Percentiles rank a stretch among this genome's conserved stretches.
phyloP scores from a whole-genome alignment of 176 grass and related monocot species.

The Melocanna baccifera region DNA sequence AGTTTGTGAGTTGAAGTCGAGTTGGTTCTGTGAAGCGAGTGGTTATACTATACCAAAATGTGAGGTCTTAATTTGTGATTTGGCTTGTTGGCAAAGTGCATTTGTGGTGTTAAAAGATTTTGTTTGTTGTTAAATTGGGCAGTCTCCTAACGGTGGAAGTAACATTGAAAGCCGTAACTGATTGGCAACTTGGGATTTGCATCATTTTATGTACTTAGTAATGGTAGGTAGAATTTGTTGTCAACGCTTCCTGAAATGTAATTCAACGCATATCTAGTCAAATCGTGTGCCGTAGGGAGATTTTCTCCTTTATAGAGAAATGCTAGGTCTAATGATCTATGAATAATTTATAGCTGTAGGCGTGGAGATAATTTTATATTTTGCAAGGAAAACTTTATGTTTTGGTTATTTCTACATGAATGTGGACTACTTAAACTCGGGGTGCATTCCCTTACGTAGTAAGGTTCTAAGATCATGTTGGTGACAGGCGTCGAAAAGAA shows the following conservation, averaged over 20 bases:
- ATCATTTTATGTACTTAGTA: not conserved
- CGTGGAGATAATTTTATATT: slow-evolving; percentile 5
- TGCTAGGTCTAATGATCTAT: not conserved
- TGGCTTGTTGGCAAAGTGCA: slow-evolving; percentile 1
- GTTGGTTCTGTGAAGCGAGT: not conserved
- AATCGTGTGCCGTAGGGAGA: not conserved
- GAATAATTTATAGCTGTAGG: not conserved
- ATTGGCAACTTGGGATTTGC: not conserved
- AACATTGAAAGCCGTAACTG: not conserved
- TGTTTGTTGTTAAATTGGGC: not conserved
- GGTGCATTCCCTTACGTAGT: not conserved
- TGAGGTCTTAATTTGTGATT: slow-evolving; percentile 2
- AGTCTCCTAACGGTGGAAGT: not conserved
- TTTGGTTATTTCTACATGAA: not conserved
- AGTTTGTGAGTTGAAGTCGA: not conserved
- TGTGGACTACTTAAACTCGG: not conserved
- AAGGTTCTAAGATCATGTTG: not conserved
- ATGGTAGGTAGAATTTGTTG: not conserved
- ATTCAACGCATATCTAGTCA: not conserved
- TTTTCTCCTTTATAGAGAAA: not conserved
- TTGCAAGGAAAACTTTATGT: slow-evolving; percentile 11
- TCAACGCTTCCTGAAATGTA: not conserved
- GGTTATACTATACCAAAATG: not conserved
- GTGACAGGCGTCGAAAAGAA: not conserved
- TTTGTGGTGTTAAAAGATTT: not conserved